Evolutionary conservation across 768 basidiomycete genomes (phyloP).

Genomic region (Dacryopinax spathularia): DNA sequence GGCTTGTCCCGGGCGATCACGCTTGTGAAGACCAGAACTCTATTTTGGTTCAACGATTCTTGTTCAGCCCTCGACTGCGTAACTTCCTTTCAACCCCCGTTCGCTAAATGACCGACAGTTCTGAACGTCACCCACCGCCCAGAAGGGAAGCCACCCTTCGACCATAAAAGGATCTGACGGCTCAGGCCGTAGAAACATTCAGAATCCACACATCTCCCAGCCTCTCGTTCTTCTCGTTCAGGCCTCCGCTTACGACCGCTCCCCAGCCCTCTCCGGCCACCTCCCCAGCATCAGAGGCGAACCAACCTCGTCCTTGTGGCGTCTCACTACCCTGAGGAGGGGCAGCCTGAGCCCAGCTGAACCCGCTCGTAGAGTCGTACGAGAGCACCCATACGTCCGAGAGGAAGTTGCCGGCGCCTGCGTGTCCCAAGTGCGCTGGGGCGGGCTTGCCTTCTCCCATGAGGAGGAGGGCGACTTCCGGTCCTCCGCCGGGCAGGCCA

Average conservation of each 20-base stretch:
- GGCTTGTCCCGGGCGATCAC: no score
- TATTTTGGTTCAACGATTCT: no score
- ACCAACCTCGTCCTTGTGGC: slow-evolving; percentile 33
- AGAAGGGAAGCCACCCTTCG: neutral
- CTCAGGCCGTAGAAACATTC: neutral
- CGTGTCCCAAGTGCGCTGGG: slow-evolving; percentile 27
- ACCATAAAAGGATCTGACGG: neutral
- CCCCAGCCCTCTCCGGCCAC: slow-evolving; percentile 17
- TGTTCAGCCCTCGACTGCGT: no score
- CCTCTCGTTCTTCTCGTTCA: slow-evolving; percentile 13
- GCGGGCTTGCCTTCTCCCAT: slow-evolving; percentile 28
- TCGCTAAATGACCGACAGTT: no score
- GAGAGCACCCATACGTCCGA: slow-evolving; percentile 28
- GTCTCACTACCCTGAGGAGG: slow-evolving; percentile 6
- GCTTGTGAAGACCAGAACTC: no score
- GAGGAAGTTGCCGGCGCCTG: slow-evolving; percentile 30
- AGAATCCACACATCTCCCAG: neutral
- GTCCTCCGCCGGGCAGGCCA: slow-evolving; percentile 15
- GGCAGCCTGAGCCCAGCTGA: slow-evolving; percentile 20
- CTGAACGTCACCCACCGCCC: neutral
- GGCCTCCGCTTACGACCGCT: slow-evolving; percentile 29
- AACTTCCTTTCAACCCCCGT: no score
- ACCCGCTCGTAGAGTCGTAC: slow-evolving; percentile 10
- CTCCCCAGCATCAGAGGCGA: slow-evolving; percentile 22
- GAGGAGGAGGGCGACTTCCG: slow-evolving; percentile 19